These are phyloP conservation scores for Prunus davidiana DNA, from an alignment of 306 rosid species.

Conservation along the genomic window DNA sequence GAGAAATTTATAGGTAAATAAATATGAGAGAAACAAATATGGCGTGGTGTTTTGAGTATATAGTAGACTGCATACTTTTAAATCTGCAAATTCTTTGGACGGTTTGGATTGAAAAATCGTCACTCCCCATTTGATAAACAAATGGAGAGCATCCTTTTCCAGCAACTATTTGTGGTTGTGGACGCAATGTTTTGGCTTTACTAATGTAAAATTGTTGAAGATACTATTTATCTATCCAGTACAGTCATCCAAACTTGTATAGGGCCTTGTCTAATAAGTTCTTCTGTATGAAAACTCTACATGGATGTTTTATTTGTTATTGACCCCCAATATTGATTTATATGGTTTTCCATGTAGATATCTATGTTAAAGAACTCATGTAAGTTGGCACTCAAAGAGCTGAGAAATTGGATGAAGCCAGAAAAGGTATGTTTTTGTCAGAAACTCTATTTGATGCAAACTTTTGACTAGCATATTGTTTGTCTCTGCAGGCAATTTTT, in stretches of 20 bases:
- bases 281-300: background rate
- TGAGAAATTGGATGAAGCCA: conserved; percentile 73
- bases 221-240: background rate
- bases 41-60: background rate
- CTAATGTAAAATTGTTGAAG: background rate
- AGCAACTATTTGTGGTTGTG: background rate
- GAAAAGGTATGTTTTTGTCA: conserved; percentile 59
- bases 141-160: background rate
- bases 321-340: conserved; percentile 5
- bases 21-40: background rate
- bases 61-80: background rate
- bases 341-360: conserved; percentile 50
- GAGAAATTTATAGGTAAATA: background rate
- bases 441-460: background rate
- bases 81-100: background rate
- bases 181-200: background rate
- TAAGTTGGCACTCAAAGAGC: conserved; percentile 47
- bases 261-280: background rate
- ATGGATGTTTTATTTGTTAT: background rate
- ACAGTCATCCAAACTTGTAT: background rate
- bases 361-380: conserved; percentile 65
- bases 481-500: background rate
- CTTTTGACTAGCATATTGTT: background rate
- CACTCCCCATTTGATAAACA: background rate
- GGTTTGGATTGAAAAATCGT: background rate